Base-by-base conservation (phyloP, 1,284 basidiomycete genomes). In the Macrocystidia cucumis region DNA sequence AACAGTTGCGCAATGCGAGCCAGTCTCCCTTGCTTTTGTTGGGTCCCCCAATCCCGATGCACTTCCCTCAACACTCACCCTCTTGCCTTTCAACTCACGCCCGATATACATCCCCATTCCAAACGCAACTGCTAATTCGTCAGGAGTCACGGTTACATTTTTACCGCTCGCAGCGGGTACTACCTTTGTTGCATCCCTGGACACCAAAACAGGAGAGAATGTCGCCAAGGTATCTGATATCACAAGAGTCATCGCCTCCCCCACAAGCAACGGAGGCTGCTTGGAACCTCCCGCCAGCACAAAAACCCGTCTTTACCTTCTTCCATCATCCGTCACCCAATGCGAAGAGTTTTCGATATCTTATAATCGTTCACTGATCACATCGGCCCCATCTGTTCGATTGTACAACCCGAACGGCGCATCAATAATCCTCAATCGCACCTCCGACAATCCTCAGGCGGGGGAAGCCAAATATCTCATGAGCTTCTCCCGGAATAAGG, bases 161-260 rank as follows among this genome's bases (percentile, higher is more conserved):
- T 54, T 79, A 2, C 77, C 77, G 6, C 55, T 77, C 11, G 43
- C 61, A 3, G 65, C 60, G 2, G 67, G 63, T 20, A 67, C 69
- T 4, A 49, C 55, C 14, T 78, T 79, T 41, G 48, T 81, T 34
- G 72, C 72, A 1, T 72, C 73, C 8, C 60, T 80, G 22, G 67
- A 75, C 41, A 65, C 72, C 48, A 54, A 54, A 0, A 40, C 47
- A 8, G 69, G 67, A 5, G 44, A 54, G 4, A 56, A 53, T 37
- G 50, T 65, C 4, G 66, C 66, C 1, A 43, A 45, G 16, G 57
- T 71, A 3, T 78, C 75, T 17, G 68, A 74, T 43, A 46, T 79
- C 14, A 64, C 70, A 30, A 54, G 48, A 12, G 62, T 79, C 14
- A 47, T 59, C 5, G 50, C 64, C 6, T 72, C 61, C 8, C 43